These are phyloP conservation scores for Vigna radiata DNA, from an alignment of 306 rosid species.

Conservation along the genomic window DNA sequence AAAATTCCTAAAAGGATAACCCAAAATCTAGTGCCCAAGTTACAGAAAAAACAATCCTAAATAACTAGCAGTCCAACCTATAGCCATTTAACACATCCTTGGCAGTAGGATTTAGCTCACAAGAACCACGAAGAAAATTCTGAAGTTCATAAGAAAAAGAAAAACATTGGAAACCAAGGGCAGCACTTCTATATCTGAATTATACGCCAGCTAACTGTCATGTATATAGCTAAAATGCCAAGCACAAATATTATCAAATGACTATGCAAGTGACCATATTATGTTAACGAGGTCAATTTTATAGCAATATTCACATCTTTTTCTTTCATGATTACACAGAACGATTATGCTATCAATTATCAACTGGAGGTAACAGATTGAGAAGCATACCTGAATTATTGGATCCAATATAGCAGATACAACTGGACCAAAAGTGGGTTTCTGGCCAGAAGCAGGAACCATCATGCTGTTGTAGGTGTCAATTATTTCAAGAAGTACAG, in stretches of 20 bases:
- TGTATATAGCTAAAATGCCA: slow-evolving; percentile 2
- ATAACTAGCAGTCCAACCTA: not conserved
- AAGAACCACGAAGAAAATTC: slow-evolving; percentile 27
- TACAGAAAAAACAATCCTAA: not conserved
- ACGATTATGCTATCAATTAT: slow-evolving; percentile 5
- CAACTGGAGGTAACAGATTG: slow-evolving; percentile 32
- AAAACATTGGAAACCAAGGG: slow-evolving; percentile 38
- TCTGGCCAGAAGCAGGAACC: slow-evolving; percentile 82
- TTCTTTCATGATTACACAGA: slow-evolving; percentile 28
- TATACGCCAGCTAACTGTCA: slow-evolving; percentile 8
- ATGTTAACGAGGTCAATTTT: slow-evolving; percentile 26
- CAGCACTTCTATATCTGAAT: slow-evolving; percentile 8
- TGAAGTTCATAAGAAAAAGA: slow-evolving; percentile 10
- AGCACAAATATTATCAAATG: slow-evolving; percentile 27
- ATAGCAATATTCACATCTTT: slow-evolving; percentile 24
- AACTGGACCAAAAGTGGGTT: slow-evolving; percentile 84
- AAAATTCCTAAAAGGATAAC: not conserved
- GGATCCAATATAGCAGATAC: slow-evolving; percentile 93
- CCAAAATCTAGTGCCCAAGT: not conserved
- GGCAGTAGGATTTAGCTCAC: slow-evolving; percentile 36
- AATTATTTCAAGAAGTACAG: slow-evolving; percentile 89
- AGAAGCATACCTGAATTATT: slow-evolving; percentile 76
- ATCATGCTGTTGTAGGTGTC: slow-evolving; percentile 83
- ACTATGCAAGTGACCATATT: slow-evolving; percentile 5
- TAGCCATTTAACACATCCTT: slow-evolving; percentile 9